Evolutionary conservation across 768 basidiomycete genomes (phyloP).

Genomic region (Auriscalpium vulgare): DNA sequence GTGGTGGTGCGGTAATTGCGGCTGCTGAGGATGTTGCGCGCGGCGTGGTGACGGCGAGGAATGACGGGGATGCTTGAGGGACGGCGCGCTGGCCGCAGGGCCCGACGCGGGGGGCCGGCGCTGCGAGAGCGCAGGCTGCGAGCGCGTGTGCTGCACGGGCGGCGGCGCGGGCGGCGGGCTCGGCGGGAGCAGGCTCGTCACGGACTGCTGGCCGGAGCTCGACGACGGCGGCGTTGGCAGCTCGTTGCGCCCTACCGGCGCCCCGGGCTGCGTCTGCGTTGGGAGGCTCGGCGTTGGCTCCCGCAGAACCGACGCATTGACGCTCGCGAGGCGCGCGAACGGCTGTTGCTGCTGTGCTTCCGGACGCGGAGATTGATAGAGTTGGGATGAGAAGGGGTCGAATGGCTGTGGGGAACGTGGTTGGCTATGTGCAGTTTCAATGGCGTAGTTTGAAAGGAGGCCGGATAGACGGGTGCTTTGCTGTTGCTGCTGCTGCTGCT

Average conservation of each 20-base stretch:
- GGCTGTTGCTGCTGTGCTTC: constrained; percentile 3
- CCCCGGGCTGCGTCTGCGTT: neutral
- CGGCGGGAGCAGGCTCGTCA: constrained; percentile 5
- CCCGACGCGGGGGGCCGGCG: constrained; percentile 1
- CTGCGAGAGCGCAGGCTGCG: constrained; percentile 2
- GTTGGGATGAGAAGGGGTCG: neutral
- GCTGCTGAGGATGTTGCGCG: neutral
- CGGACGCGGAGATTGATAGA: neutral
- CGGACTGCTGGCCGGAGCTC: constrained; percentile 6
- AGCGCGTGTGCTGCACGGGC: neutral
- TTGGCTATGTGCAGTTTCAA: too few relatives aligned
- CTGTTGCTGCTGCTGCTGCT: neutral
- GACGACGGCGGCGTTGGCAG: constrained; percentile 14
- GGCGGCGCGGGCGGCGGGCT: constrained; percentile 4
- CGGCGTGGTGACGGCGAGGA: neutral
- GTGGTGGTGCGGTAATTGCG: constrained; percentile 5
- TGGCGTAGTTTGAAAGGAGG: neutral
- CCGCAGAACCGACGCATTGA: neutral
- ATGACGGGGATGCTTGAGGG: neutral
- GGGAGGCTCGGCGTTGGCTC: neutral
- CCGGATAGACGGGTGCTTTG: neutral
- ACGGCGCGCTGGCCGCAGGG: neutral
- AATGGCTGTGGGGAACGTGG: neutral
- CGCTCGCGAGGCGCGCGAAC: neutral
- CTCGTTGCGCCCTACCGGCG: neutral